These are phyloP conservation scores for Cicer arietinum DNA, from an alignment of 306 rosid genomes.

Conservation along the genomic window DNA sequence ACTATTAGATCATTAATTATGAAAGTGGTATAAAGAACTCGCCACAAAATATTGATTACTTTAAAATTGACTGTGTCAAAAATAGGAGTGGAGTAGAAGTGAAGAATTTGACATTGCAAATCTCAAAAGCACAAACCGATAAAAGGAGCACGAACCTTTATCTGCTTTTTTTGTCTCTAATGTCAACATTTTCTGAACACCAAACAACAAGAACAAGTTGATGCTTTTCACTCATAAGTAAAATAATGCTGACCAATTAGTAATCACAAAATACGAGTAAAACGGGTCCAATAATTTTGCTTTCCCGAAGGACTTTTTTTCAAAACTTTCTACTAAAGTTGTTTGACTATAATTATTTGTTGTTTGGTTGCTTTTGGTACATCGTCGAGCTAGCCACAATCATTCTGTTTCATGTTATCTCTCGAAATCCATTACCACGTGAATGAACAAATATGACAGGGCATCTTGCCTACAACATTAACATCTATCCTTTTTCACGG, in stretches of 20 bases:
- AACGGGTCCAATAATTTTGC: slow-evolving; percentile 48
- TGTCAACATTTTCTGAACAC: slow-evolving; percentile 26
- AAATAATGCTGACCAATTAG: slow-evolving; percentile 35
- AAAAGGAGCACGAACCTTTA: slow-evolving; percentile 24
- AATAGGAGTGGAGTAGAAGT: slow-evolving; percentile 49
- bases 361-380: slow-evolving; percentile 18
- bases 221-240: slow-evolving; percentile 17
- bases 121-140: slow-evolving; percentile 43
- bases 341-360: neutral
- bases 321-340: neutral
- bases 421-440: slow-evolving; percentile 54
- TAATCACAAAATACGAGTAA: slow-evolving; percentile 26
- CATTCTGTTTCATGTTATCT: slow-evolving; percentile 48
- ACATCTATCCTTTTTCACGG: neutral
- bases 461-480: neutral
- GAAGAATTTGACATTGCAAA: slow-evolving; percentile 55
- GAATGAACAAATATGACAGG: slow-evolving; percentile 37
- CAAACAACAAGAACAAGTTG: slow-evolving; percentile 31
- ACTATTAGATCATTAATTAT: too few species aligned
- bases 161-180: slow-evolving; percentile 47
- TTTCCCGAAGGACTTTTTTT: neutral
- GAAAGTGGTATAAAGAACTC: neutral
- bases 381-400: slow-evolving; percentile 45
- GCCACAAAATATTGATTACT: neutral
- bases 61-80: neutral